Conservation (phyloP, 345 rosid species). For the Gossypium turneri region DNA sequence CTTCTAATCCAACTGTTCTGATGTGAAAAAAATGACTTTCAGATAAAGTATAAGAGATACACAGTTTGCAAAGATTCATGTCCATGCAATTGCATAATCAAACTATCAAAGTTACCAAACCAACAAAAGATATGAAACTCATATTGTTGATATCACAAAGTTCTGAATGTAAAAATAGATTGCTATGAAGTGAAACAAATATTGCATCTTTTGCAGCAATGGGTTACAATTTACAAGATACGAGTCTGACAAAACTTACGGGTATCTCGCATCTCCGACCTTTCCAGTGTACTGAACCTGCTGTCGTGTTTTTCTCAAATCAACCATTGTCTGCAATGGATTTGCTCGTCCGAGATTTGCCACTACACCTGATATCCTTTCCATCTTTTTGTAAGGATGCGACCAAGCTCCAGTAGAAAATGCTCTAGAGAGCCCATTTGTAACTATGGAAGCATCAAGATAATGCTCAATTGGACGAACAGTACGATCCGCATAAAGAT, state of each 20-base stretch:
- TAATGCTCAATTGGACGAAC: constrained; percentile 66
- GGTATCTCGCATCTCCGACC: constrained; percentile 97
- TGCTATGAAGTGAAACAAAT: neutral
- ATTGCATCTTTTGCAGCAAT: neutral
- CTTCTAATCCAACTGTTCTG: neutral
- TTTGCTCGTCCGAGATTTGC: constrained; percentile 83
- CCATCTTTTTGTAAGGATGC: constrained; percentile 75
- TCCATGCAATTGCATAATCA: neutral
- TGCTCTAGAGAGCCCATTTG: constrained; percentile 87
- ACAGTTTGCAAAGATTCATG: neutral
- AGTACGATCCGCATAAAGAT: constrained; percentile 62
- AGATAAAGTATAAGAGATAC: neutral
- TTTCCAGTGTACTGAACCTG: constrained; percentile 84
- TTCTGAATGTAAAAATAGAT: neutral
- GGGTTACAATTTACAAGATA: neutral
- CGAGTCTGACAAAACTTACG: constrained; percentile 51
- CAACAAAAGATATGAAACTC: neutral
- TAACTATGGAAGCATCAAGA: constrained; percentile 81
- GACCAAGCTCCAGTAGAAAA: constrained; percentile 99
- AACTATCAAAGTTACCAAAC: neutral
- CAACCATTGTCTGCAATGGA: constrained; percentile 78
- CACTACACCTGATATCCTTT: constrained; percentile 89
- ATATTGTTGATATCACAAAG: neutral
- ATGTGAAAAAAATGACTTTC: neutral
- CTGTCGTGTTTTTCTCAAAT: constrained; percentile 78